A percentile compares a stretch with the other conserved stretches of the same genome.
phyloP scores from a whole-genome alignment of 2,329 filamentous ascomycete genomes.

The Raffaelea albimanens region DNA sequence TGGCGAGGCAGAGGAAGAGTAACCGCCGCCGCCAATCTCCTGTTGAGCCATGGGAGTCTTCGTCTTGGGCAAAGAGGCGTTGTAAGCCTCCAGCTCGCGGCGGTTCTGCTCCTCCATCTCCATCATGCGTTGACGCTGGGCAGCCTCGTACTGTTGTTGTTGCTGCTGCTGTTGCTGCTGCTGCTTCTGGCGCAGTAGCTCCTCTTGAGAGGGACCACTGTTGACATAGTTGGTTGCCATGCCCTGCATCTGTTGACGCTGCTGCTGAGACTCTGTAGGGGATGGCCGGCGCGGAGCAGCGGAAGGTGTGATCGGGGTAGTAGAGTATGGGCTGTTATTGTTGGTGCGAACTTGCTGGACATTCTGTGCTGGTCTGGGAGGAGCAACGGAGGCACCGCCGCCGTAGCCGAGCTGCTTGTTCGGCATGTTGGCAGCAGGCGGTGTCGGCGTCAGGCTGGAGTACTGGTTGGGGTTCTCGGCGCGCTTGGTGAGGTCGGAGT shows the following conservation, averaged over 20 bases:
- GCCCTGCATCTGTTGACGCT: slow-evolving; percentile 49
- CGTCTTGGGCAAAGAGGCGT: slow-evolving; percentile 76
- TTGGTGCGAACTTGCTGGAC: slow-evolving; percentile 26
- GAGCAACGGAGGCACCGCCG: slow-evolving; percentile 50
- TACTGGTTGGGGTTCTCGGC: slow-evolving; percentile 62
- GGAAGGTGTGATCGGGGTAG: slow-evolving; percentile 22
- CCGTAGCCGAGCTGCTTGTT: slow-evolving; percentile 56
- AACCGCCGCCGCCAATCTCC: slow-evolving; percentile 65
- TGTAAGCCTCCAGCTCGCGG: slow-evolving; percentile 78
- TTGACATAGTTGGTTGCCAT: slow-evolving; percentile 45
- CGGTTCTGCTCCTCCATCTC: slow-evolving; percentile 58
- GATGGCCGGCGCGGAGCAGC: slow-evolving; percentile 32
- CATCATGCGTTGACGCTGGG: slow-evolving; percentile 41
- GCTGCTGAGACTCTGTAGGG: slow-evolving; percentile 37
- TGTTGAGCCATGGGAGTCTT: slow-evolving; percentile 78
- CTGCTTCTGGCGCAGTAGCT: slow-evolving; percentile 20
- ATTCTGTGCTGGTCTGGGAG: slow-evolving; percentile 57
- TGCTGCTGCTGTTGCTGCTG: slow-evolving; percentile 31
- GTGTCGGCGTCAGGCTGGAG: slow-evolving; percentile 58
- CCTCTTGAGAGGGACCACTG: slow-evolving; percentile 45
- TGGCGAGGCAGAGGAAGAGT: slow-evolving; percentile 32
- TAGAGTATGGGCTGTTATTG: slow-evolving; percentile 45
- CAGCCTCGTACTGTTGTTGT: slow-evolving; percentile 47
- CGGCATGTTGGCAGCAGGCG: slow-evolving; percentile 43
- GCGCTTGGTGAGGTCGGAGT: slow-evolving; percentile 72